These are phyloP conservation scores for Trametes pubescens DNA, from an alignment of 1,284 basidiomycete genomes.

Conservation along the genomic window DNA sequence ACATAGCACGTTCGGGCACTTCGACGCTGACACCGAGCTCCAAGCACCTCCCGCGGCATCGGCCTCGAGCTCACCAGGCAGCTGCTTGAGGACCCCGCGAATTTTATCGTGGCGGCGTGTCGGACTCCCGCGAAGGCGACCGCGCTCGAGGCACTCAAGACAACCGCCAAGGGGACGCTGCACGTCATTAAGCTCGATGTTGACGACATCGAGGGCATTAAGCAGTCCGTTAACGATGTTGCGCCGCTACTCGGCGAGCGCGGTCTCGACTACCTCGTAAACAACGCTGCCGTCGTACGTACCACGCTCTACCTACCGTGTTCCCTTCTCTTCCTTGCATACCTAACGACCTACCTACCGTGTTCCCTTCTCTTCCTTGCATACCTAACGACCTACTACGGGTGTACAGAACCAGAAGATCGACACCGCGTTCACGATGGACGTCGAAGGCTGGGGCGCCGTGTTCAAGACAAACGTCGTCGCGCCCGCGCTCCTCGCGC, in stretches of 20 bases:
- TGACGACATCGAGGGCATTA: constrained; percentile 39
- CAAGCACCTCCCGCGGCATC: constrained; percentile 47
- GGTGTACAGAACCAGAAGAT: constrained; percentile 31
- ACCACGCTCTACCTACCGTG: background rate
- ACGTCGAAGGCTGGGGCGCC: constrained; percentile 30
- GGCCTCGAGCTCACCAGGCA: constrained; percentile 47
- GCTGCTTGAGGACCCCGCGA: constrained; percentile 40
- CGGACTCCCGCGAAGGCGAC: constrained; percentile 42
- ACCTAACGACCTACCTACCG: no score
- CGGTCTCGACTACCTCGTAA: constrained; percentile 48
- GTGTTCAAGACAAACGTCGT: constrained; percentile 45
- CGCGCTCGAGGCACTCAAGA: constrained; percentile 37
- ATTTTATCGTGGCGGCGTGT: constrained; percentile 48
- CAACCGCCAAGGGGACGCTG: constrained; percentile 36
- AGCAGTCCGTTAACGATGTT: constrained; percentile 35
- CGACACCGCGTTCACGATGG: constrained; percentile 41
- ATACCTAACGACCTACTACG: no score
- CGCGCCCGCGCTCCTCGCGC: constrained; percentile 44
- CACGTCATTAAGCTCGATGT: constrained; percentile 47
- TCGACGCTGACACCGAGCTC: background rate
- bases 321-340: background rate
- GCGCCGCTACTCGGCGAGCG: constrained; percentile 34
- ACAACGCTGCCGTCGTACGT: constrained; percentile 37
- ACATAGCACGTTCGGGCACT: constrained; percentile 5
- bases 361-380: background rate